Percentiles rank a stretch among this genome's conserved stretches.
Evolutionary conservation across 2,329 filamentous ascomycete species (phyloP).

Genomic region (Colletotrichum sublineola): DNA sequence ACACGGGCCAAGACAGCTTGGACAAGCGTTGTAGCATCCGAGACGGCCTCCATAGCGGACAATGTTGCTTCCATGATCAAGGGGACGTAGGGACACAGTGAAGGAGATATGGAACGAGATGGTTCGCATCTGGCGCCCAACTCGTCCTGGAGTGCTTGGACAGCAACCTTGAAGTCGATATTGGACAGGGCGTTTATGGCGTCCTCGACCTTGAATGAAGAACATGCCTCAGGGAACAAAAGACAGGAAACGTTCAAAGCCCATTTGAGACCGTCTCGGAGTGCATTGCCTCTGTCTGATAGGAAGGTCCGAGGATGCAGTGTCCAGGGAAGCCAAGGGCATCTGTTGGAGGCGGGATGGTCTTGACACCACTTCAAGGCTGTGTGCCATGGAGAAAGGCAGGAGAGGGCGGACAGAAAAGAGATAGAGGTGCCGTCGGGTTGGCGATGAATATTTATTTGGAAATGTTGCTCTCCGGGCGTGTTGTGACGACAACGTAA

Average conservation of each 20-base stretch:
- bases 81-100: neutral
- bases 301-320: neutral
- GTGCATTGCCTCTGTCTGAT: neutral
- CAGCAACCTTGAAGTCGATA: neutral
- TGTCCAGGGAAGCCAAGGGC: constrained; percentile 12
- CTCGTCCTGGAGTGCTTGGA: neutral
- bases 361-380: constrained; percentile 4
- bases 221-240: neutral
- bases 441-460: neutral
- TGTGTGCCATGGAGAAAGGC: neutral
- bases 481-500: neutral
- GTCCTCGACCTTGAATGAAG: neutral
- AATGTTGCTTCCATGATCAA: neutral
- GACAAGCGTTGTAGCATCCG: neutral
- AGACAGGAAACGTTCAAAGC: neutral
- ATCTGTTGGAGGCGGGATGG: neutral
- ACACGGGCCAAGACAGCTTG: neutral
- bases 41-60: neutral
- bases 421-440: neutral
- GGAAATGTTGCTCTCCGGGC: neutral
- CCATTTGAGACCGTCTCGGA: neutral
- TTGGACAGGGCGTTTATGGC: neutral
- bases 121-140: neutral
- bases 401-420: neutral
- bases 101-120: neutral